These are phyloP conservation scores for Rhodotorula sp. DNA, from an alignment of 1,284 basidiomycete species.

Conservation along the genomic window DNA sequence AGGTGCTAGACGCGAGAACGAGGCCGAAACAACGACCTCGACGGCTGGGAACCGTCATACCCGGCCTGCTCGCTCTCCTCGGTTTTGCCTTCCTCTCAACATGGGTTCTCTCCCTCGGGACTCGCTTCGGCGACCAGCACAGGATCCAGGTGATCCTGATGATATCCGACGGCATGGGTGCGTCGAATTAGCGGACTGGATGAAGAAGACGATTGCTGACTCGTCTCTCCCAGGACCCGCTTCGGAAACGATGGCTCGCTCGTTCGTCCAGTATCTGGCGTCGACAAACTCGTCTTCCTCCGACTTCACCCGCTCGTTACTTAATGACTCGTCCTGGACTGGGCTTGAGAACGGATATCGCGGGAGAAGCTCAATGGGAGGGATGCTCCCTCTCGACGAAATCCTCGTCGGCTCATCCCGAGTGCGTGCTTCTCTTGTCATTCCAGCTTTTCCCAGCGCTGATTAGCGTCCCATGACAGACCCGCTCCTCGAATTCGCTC, in stretches of 20 bases:
- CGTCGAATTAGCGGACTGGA: neutral
- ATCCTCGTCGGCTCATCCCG: constrained; percentile 48
- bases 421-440: constrained; percentile 5
- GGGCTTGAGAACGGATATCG: constrained; percentile 18
- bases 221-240: constrained; percentile 41
- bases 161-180: constrained; percentile 49
- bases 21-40: neutral
- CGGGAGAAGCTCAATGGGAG: neutral
- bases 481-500: constrained; percentile 47
- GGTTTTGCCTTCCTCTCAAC: constrained; percentile 13
- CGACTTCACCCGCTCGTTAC: neutral
- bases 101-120: constrained; percentile 12
- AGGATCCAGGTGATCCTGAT: constrained; percentile 50
- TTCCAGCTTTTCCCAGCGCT: neutral
- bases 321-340: constrained; percentile 28
- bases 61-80: constrained; percentile 10
- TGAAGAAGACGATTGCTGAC: neutral
- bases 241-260: constrained; percentile 47
- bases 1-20: neutral
- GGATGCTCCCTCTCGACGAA: constrained; percentile 45
- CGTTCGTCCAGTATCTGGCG: constrained; percentile 45
- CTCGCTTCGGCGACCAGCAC: constrained; percentile 9
- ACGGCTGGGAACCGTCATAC: neutral
- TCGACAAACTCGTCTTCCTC: constrained; percentile 29
- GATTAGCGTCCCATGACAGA: constrained; percentile 22